A percentile compares a stretch with the other conserved stretches of the same genome.
These are phyloP conservation scores for Penicillium sp. DNA, from an alignment of 2,329 filamentous ascomycete species.

Conservation along the genomic window DNA sequence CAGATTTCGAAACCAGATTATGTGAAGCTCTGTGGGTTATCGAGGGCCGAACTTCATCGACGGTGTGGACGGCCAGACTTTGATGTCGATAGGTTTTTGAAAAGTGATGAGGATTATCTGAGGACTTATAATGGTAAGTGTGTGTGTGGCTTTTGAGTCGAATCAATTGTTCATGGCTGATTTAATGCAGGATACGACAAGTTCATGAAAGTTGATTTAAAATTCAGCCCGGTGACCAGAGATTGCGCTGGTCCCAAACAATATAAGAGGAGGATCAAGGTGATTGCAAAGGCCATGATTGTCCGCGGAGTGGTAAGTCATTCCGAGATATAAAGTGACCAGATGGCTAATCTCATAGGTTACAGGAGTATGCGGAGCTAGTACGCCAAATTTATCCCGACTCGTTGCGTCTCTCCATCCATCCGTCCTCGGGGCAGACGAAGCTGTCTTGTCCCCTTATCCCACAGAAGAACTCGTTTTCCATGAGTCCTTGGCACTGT, in stretches of 20 bases:
- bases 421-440: slow-evolving; percentile 6
- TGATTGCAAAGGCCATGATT: slow-evolving; percentile 7
- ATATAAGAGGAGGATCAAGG: slow-evolving; percentile 10
- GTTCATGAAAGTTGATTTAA: slow-evolving; percentile 9
- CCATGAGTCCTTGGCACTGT: slow-evolving; percentile 11
- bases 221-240: slow-evolving; percentile 8
- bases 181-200: slow-evolving; percentile 6
- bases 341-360: background rate
- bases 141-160: background rate
- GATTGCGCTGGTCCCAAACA: slow-evolving; percentile 4
- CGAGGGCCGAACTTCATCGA: slow-evolving; percentile 5
- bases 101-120: slow-evolving; percentile 8
- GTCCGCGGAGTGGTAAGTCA: slow-evolving; percentile 4
- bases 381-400: slow-evolving; percentile 9
- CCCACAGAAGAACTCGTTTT: slow-evolving; percentile 3
- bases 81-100: slow-evolving; percentile 7
- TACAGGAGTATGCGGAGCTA: slow-evolving; percentile 5
- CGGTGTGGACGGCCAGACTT: slow-evolving; percentile 1
- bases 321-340: background rate
- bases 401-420: slow-evolving; percentile 8
- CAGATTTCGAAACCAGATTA: slow-evolving; percentile 7
- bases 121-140: slow-evolving; percentile 7
- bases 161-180: background rate
- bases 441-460: slow-evolving; percentile 9
- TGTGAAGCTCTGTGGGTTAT: slow-evolving; percentile 1